Evolutionary conservation across 192 early-diverging fungal species (phyloP).

Genomic region (Podochytrium sp.): DNA sequence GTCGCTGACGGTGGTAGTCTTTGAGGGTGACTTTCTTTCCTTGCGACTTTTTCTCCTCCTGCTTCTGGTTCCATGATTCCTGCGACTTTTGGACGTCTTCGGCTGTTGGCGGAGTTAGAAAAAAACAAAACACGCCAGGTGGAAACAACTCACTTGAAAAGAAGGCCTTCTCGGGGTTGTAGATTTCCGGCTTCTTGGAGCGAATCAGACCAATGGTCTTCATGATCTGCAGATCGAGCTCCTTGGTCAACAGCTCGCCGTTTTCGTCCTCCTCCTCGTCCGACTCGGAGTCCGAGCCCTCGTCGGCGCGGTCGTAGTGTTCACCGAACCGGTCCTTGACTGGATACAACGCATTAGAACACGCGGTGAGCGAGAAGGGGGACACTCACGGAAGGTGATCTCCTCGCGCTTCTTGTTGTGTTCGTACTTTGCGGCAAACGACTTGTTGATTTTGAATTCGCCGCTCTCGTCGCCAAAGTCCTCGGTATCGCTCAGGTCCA

Average conservation of each 20-base stretch:
- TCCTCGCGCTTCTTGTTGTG: slow-evolving; percentile 68
- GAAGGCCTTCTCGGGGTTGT: slow-evolving; percentile 76
- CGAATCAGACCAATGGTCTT: slow-evolving; percentile 85
- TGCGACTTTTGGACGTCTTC: slow-evolving; percentile 63
- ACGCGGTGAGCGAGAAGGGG: not conserved
- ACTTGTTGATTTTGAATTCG: slow-evolving; percentile 46
- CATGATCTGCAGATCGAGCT: slow-evolving; percentile 91
- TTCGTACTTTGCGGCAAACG: slow-evolving; percentile 71
- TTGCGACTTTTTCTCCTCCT: slow-evolving; percentile 49
- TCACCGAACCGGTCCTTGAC: slow-evolving; percentile 70
- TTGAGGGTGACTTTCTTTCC: slow-evolving; percentile 78
- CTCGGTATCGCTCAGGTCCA: slow-evolving; percentile 4
- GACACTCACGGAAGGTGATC: slow-evolving; percentile 59
- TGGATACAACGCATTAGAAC: slow-evolving; percentile 34
- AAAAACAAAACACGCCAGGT: not conserved
- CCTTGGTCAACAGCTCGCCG: slow-evolving; percentile 78
- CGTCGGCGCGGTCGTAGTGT: slow-evolving; percentile 45
- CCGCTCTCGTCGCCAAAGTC: slow-evolving; percentile 33
- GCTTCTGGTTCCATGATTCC: slow-evolving; percentile 70
- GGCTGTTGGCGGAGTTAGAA: slow-evolving; percentile 31
- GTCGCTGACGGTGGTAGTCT: slow-evolving; percentile 82
- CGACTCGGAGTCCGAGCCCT: slow-evolving; percentile 60
- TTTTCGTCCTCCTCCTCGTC: slow-evolving; percentile 66
- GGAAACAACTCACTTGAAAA: slow-evolving; percentile 54
- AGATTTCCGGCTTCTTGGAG: slow-evolving; percentile 77